Evolutionary conservation across 1,284 basidiomycete species (phyloP).

Genomic region (Melampsora larici-populina): DNA sequence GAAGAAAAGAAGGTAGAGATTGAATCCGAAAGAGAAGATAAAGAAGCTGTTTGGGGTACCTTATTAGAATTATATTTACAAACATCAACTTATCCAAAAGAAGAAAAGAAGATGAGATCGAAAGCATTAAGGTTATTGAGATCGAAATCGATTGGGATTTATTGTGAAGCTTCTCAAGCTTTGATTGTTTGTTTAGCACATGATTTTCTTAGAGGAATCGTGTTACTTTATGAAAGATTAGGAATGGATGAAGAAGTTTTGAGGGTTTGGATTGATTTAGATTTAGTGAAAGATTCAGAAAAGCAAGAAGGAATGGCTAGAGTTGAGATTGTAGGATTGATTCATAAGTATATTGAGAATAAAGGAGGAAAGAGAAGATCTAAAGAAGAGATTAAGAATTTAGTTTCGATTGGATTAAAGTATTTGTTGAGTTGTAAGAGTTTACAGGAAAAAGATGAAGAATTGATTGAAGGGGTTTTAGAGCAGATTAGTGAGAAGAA

Average conservation of each 20-base stretch:
- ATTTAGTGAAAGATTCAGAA: conserved; percentile 62
- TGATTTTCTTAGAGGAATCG: conserved; percentile 75
- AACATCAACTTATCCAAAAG: conserved; percentile 56
- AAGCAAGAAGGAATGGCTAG: conserved; percentile 55
- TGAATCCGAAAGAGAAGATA: conserved; percentile 67
- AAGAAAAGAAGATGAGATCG: conserved; percentile 60
- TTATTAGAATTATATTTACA: conserved; percentile 88
- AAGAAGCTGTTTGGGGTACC: conserved; percentile 91
- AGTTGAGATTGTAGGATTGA: conserved; percentile 66
- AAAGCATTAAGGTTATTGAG: conserved; percentile 66
- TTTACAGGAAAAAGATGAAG: conserved; percentile 67
- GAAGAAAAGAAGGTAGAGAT: conserved; percentile 56
- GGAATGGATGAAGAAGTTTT: conserved; percentile 95
- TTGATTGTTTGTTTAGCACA: conserved; percentile 84
- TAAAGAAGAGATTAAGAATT: not conserved
- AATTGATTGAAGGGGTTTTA: conserved; percentile 58
- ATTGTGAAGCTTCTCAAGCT: conserved; percentile 86
- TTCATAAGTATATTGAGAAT: conserved; percentile 69
- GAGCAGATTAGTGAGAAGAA: conserved; percentile 71
- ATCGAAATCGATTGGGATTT: conserved; percentile 59
- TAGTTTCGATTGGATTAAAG: not conserved
- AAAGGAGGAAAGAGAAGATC: conserved; percentile 69
- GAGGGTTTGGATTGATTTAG: conserved; percentile 71
- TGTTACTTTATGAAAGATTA: conserved; percentile 84
- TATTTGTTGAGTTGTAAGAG: conserved; percentile 61